Evolutionary conservation across 2,329 filamentous ascomycete species (phyloP).

Genomic region (Pseudocercospora vitis): DNA sequence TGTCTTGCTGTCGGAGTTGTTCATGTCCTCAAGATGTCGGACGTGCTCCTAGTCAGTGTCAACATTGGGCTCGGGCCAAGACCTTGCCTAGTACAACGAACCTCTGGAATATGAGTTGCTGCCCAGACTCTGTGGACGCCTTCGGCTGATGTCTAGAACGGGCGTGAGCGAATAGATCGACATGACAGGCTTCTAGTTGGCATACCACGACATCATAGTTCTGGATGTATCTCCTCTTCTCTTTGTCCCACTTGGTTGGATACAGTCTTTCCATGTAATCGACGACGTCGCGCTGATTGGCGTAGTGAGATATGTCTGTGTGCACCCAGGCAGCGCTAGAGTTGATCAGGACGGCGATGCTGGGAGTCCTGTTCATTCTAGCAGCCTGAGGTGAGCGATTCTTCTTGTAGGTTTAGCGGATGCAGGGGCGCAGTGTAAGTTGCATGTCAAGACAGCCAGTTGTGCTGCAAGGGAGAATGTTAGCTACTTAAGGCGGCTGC

Average conservation of each 20-base stretch:
- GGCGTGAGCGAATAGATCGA: not conserved
- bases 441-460: conserved; percentile 1
- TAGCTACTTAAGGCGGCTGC: conserved; percentile 1
- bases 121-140: conserved; percentile 11
- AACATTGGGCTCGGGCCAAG: not conserved
- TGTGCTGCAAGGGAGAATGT: not conserved
- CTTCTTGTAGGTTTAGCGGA: not conserved
- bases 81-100: not conserved
- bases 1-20: conserved; percentile 1
- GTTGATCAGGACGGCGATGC: conserved; percentile 10
- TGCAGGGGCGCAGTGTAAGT: not conserved
- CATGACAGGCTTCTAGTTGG: not conserved
- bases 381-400: not conserved
- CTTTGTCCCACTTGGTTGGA: conserved; percentile 6
- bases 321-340: conserved; percentile 4
- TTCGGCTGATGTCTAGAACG: conserved; percentile 1
- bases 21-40: conserved; percentile 7
- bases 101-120: not conserved
- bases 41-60: conserved; percentile 5
- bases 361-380: conserved; percentile 7
- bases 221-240: conserved; percentile 5
- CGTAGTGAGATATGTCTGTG: conserved; percentile 11
- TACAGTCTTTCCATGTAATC: conserved; percentile 12
- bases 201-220: conserved; percentile 13
- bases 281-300: conserved; percentile 10